Base-by-base conservation (phyloP, 257 asterid species). In the Nicotiana obtusifolia region DNA sequence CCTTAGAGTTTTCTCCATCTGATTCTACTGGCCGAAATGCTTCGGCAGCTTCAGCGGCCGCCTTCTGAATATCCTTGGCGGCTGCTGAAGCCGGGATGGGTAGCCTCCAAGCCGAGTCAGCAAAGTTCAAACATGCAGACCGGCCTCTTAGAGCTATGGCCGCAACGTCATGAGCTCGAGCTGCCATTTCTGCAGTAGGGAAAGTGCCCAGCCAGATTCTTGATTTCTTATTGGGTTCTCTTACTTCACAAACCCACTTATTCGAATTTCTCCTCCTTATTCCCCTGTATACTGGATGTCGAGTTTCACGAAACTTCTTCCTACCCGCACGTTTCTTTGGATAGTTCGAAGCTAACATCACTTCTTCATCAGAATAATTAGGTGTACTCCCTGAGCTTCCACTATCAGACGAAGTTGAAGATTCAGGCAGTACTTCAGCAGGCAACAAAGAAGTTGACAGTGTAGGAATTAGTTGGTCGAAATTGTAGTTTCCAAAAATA, bases 161-260 rank as follows among this genome's bases (percentile, higher is more conserved):
- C 1, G 95, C 94, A 75, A 91, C 95, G 6, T 14, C 59, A 14
- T 13, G 59, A 64, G 71, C 20, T 64, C 71, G 30, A 28, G 71
- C 71, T 0, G 44, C 20, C 44, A 28, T 64, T 28, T 64, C 44
- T 28, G 71, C 22, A 0, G 93, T 64, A 5, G 20, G 44, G n/a
- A 64, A 93, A 0, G 97, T 91, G 6, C 97, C 97, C 1, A 93
- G 89, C 97, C 97, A 91, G 11, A 93, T 93, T 77, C 97, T 90
- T 0, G 94, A 44, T 33, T 91, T 88, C 84, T 91, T 93, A 64
- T 89, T 89, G 1, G 95, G 97, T 73, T 89, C 97, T 26, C 97
- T 85, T 14, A 91, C 84, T 61, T 90, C 97, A 61, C 91, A 87
- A 0, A 90, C 97, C 97, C 94, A 89, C 81, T 91, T 90, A 0